These are phyloP conservation scores for Spergularia bocconei DNA, from an alignment of 148 eudicot genomes.

Conservation along the genomic window DNA sequence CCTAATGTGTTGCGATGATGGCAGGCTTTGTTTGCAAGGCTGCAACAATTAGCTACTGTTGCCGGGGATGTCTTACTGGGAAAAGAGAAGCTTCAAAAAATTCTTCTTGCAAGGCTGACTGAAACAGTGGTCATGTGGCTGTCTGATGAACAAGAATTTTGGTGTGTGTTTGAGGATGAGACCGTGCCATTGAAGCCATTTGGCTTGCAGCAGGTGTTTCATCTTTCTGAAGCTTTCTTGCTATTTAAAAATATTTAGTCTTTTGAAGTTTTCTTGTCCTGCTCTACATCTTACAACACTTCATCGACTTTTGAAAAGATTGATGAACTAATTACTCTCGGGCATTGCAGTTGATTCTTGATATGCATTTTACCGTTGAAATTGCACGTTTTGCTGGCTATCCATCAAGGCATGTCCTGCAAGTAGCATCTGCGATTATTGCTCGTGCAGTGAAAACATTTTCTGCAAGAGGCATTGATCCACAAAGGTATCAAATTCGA, in stretches of 20 bases:
- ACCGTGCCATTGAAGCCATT: conserved; percentile 63
- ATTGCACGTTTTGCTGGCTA: conserved; percentile 89
- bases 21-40: conserved; percentile 92
- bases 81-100: conserved; percentile 87
- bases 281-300: background rate
- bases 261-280: background rate
- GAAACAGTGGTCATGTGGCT: conserved; percentile 90
- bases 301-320: background rate
- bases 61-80: conserved; percentile 93
- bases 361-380: conserved; percentile 99
- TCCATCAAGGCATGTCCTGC: conserved; percentile 71
- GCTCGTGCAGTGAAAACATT: conserved; percentile 84
- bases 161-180: conserved; percentile 80
- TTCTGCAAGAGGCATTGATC: conserved; percentile 85
- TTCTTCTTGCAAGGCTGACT: conserved; percentile 84
- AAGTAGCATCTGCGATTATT: conserved; percentile 74
- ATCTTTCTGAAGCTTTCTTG: conserved; percentile 3
- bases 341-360: conserved; percentile 78
- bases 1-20: conserved; percentile 7
- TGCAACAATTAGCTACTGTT: conserved; percentile 86
- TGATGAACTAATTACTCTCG: background rate
- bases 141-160: conserved; percentile 81
- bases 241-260: background rate
- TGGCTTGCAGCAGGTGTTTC: conserved; percentile 83
- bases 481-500: conserved; percentile 59